A percentile compares a stretch with the other conserved stretches of the same genome.
phyloP scores from a whole-genome alignment of 2,329 filamentous ascomycete genomes.

The Penicillium sp. region DNA sequence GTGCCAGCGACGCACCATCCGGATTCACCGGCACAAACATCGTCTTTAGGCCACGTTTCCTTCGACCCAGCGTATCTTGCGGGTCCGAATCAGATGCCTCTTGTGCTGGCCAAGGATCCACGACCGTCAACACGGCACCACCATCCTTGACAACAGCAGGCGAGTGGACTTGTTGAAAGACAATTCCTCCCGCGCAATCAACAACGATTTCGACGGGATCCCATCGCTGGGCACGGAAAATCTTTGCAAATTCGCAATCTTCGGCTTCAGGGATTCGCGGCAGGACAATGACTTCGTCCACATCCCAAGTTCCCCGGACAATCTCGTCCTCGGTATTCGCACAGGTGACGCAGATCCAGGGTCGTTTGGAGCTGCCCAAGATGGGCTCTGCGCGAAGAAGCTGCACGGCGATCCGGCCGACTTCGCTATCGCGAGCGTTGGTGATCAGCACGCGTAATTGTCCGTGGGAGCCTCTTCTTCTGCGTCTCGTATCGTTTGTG shows the following conservation, averaged over 20 bases:
- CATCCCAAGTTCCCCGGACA: conserved; percentile 24
- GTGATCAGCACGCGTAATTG: conserved; percentile 34
- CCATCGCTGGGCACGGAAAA: conserved; percentile 29
- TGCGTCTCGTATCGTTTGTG: not conserved
- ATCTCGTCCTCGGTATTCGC: conserved; percentile 21
- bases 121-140: conserved; percentile 31
- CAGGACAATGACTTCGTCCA: conserved; percentile 32
- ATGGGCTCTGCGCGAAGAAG: conserved; percentile 31
- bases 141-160: conserved; percentile 29
- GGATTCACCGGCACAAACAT: conserved; percentile 35
- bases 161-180: conserved; percentile 31
- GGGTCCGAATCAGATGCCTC: conserved; percentile 8
- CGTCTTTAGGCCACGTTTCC: conserved; percentile 24
- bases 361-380: conserved; percentile 22
- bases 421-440: conserved; percentile 32
- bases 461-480: conserved; percentile 5
- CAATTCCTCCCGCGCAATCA: conserved; percentile 33
- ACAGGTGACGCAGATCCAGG: conserved; percentile 38
- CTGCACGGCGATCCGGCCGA: conserved; percentile 35
- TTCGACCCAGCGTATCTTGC: conserved; percentile 14
- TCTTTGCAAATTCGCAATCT: conserved; percentile 26
- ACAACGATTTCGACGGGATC: conserved; percentile 37
- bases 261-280: conserved; percentile 19
- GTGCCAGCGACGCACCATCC: conserved; percentile 28
- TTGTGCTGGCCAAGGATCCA: conserved; percentile 25